These are phyloP conservation scores for Saprolegnia parasitica DNA, from an alignment of 352 stramenopile genomes.

Conservation along the genomic window DNA sequence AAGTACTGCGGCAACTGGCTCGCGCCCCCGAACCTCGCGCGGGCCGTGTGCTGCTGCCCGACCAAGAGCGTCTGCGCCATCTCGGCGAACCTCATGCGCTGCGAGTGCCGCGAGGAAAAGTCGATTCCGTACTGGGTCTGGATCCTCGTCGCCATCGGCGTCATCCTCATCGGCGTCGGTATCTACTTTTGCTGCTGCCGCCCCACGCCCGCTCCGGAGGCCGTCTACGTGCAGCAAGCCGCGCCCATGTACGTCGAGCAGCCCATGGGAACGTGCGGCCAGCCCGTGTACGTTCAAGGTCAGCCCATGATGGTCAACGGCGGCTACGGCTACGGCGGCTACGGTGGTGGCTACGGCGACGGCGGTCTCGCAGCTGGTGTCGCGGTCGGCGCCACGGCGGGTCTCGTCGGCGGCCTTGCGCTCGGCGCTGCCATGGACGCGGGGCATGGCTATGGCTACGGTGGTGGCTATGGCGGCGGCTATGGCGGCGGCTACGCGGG, in stretches of 20 bases:
- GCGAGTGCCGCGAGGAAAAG: neutral
- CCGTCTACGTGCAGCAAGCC: neutral
- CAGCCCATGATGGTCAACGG: neutral
- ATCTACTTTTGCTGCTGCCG: conserved; percentile 13
- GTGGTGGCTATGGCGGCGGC: neutral
- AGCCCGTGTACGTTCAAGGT: neutral
- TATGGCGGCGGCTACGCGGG: neutral
- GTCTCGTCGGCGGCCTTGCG: conserved; percentile 5
- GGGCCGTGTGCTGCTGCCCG: conserved; percentile 6
- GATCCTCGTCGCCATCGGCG: conserved; percentile 2
- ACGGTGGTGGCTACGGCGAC: neutral
- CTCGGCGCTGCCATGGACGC: conserved; percentile 11
- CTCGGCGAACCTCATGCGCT: neutral
- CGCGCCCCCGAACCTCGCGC: neutral
- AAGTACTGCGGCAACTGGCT: conserved; percentile 9
- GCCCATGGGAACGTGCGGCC: neutral
- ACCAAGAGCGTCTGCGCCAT: neutral
- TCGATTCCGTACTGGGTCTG: conserved; percentile 3
- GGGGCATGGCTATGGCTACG: conserved; percentile 1
- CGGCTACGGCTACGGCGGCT: conserved; percentile 2
- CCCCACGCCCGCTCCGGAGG: neutral
- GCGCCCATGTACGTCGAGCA: neutral
- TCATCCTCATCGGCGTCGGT: neutral
- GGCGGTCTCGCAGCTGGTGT: conserved; percentile 2
- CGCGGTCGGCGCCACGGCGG: conserved; percentile 4